Percentiles rank a stretch among this genome's conserved stretches.
Evolutionary conservation across 768 basidiomycete genomes (phyloP).

Genomic region (Fistulinella prunicolor): DNA sequence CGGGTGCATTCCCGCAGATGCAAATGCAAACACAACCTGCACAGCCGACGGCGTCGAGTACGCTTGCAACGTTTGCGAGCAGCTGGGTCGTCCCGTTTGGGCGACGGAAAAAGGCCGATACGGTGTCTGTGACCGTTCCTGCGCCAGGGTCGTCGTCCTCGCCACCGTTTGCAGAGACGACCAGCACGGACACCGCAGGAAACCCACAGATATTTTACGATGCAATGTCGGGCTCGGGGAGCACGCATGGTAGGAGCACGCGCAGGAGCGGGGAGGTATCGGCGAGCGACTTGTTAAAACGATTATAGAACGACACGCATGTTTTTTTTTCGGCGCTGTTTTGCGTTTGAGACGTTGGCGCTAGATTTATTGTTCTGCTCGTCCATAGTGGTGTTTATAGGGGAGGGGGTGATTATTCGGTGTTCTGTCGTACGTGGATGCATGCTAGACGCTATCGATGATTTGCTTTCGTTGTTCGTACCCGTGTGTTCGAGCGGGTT

Average conservation of each 20-base stretch:
- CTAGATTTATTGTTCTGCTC: neutral
- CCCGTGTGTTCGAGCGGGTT: no score
- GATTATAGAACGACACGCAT: constrained; percentile 12
- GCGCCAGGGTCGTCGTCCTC: neutral
- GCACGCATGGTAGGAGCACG: neutral
- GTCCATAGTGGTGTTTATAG: no score
- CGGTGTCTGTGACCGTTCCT: constrained; percentile 1
- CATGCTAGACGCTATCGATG: neutral
- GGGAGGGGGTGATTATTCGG: no score
- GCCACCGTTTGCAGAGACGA: neutral
- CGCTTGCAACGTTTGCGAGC: constrained; percentile 56
- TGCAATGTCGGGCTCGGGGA: constrained; percentile 11
- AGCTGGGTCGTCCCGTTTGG: constrained; percentile 69
- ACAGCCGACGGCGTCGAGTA: constrained; percentile 44
- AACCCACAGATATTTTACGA: constrained; percentile 21
- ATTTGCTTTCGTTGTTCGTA: neutral
- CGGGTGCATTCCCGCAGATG: constrained; percentile 6
- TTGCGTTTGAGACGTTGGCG: neutral
- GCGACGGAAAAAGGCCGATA: constrained; percentile 41
- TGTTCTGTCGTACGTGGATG: neutral
- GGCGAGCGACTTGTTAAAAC: constrained; percentile 40
- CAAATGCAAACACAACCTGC: constrained; percentile 15
- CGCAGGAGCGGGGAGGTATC: constrained; percentile 19
- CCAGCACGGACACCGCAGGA: constrained; percentile 18
- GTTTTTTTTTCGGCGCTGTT: neutral